Conservation (phyloP, 2,329 filamentous ascomycete genomes). For the Aquanectria penicillioides region DNA sequence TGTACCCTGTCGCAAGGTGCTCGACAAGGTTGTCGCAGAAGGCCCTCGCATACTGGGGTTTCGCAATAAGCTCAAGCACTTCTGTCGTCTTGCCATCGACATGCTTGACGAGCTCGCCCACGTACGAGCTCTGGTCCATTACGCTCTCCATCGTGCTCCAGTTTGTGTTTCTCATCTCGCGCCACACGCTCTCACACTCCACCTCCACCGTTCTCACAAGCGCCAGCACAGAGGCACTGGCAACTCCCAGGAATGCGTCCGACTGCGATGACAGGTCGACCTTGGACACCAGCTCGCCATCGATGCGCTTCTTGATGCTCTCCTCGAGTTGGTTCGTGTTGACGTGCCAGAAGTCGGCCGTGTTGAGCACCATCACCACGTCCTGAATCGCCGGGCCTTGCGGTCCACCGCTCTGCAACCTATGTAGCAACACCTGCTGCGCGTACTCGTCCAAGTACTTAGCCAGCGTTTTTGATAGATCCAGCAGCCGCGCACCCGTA, state of each 20-base stretch:
- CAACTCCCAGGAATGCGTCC: constrained; percentile 94
- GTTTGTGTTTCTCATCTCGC: constrained; percentile 95
- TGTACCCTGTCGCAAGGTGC: constrained; percentile 80
- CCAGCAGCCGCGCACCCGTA: constrained; percentile 85
- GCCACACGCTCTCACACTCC: constrained; percentile 87
- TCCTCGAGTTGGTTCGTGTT: constrained; percentile 95
- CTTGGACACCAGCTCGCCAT: constrained; percentile 76
- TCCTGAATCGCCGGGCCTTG: constrained; percentile 73
- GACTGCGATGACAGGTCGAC: constrained; percentile 94
- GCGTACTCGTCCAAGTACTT: constrained; percentile 97
- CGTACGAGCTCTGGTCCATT: constrained; percentile 92
- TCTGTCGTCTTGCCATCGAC: constrained; percentile 78
- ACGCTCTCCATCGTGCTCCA: constrained; percentile 96
- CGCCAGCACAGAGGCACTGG: constrained; percentile 84
- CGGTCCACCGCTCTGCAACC: constrained; percentile 67
- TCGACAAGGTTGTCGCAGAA: constrained; percentile 98
- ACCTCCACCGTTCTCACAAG: constrained; percentile 86
- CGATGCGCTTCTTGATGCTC: constrained; percentile 91
- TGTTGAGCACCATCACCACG: constrained; percentile 88
- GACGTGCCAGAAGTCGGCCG: constrained; percentile 95
- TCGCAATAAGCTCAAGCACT: constrained; percentile 80
- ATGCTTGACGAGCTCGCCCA: constrained; percentile 80
- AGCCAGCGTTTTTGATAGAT: constrained; percentile 85
- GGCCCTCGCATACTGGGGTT: constrained; percentile 92
- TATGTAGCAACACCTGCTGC: constrained; percentile 86